Base-by-base conservation (phyloP, 257 asterid species). In the Leonotis leonurus region DNA sequence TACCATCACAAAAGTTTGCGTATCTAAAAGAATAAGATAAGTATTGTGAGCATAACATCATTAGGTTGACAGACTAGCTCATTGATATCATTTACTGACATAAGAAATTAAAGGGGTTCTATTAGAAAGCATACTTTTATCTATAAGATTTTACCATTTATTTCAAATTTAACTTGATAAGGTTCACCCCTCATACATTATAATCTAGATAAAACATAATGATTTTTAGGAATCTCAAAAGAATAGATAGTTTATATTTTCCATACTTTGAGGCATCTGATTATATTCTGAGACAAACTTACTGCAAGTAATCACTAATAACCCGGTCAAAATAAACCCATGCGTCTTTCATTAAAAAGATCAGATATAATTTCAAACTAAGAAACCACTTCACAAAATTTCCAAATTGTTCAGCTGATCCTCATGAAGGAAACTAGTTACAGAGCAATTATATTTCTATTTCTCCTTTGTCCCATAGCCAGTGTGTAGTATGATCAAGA, bases 1-100 rank as follows among this genome's bases (percentile, higher is more conserved):
- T 65, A 86, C 87, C 74, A 55, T 84, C 73, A 92, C 83, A 62
- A 89, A 68, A 46, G 99, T 85, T 79, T 77, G 78, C 59, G 90
- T 73, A 73, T 70, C 70, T 43, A 77, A 76, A 74, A 73, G 43
- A 74, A 66, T 65, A 71, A 62, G 70, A 76, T 73, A 36, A 62
- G 71, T 25, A 39, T 7, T 60, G 57, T 68, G 24, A 26, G 68
- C 35, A 30, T 37, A 56, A 43, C 72, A 21, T 62, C 65, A 65
- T 26, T 40, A 20, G 17, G 46, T 60, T 45, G 49, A 41, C 27
- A 37, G 8, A 57, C 40, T 8, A 13, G 60, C 56, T 57, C 32
- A 18, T 0, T 20, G 27, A 59, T 60, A 70, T 35, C 53, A 46
- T 46, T 56, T 62, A 40, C 48, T 24, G 45, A 27, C 35, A 60